Evolutionary conservation across 306 rosid genomes (phyloP).

Genomic region (Alnus rubra): DNA sequence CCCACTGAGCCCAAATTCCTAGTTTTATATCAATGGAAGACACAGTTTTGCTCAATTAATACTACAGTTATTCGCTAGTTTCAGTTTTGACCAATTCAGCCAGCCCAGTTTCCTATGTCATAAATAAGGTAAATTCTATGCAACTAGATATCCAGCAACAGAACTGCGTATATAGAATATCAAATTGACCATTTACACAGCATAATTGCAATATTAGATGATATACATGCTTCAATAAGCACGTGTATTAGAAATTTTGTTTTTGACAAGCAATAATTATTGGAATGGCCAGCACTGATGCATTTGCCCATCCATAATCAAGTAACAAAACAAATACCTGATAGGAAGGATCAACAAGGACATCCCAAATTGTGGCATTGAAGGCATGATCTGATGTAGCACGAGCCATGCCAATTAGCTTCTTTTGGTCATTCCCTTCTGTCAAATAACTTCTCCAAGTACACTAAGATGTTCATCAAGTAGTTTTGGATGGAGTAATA

Average conservation of each 20-base stretch:
- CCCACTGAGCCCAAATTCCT: conserved; percentile 1
- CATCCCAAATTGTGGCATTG: conserved; percentile 99
- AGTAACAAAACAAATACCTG: conserved; percentile 53
- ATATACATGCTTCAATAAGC: not conserved
- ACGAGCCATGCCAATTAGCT: conserved; percentile 95
- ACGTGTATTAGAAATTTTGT: not conserved
- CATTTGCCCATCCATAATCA: conserved; percentile 4
- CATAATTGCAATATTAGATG: conserved; percentile 11
- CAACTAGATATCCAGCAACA: conserved; percentile 5
- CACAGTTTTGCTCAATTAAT: conserved; percentile 1
- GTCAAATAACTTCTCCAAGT: conserved; percentile 99
- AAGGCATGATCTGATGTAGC: conserved; percentile 99
- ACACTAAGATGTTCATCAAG: conserved; percentile 88
- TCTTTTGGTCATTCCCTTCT: conserved; percentile 76
- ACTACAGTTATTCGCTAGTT: not conserved
- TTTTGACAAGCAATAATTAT: not conserved
- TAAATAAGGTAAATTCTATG: not conserved
- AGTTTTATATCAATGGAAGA: conserved; percentile 14
- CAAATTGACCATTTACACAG: not conserved
- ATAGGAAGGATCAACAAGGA: conserved; percentile 88
- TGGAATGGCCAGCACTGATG: not conserved
- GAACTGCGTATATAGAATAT: conserved; percentile 8
- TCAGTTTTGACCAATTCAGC: not conserved
- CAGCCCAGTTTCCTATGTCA: conserved; percentile 11
- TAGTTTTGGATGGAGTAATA: conserved; percentile 51